Base-by-base conservation (phyloP, 768 basidiomycete species). In the Hortiboletus campestris region DNA sequence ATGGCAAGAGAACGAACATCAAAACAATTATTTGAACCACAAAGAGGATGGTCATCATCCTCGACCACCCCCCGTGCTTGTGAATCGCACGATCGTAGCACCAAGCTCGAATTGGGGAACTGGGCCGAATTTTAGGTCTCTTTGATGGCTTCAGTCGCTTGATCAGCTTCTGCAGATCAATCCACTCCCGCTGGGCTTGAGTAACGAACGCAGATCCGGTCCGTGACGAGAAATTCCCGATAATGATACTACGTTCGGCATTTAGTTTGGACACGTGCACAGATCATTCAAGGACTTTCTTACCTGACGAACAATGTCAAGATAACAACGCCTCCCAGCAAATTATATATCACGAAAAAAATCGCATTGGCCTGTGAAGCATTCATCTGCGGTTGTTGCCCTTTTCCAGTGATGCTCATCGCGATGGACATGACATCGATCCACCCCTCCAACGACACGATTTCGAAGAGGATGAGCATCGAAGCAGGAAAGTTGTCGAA, bases 361-460 rank as follows among this genome's bases (percentile, higher is more conserved):
- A 98, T 81, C 0, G 91, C 90, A 66, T 98, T 96, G 61, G 78
- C 82, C 58, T 91, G 89, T 0, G 88, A 81, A 2, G 80, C 82
- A 58, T 95, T 89, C 39, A 74, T 78, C 55, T 80, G 72, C 0
- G 93, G 91, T 67, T 97, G 94, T 51, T 72, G 72, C 29, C 84
- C 83, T 20, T 59, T 67, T 6, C 88, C 91, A 1, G 82, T 86
- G 59, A 97, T 88, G 58, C 85, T 84, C 70, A 89, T 89, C 2
- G 87, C 88, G 25, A 86, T 80, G 36, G 72, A 74, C 88, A 97
- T 89, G 47, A 94, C 96, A 66, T 95, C 92, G n/a, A 91, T 82
- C 96, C 95, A 98, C 2, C 96, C 96, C 73, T 96, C 94, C 46
- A 97, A 75, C 0, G 94, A 96, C 22, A 98, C 92, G 61, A 96